phyloP scores from a whole-genome alignment of 1,139 yeast species.

The Zygoascus sp. region DNA sequence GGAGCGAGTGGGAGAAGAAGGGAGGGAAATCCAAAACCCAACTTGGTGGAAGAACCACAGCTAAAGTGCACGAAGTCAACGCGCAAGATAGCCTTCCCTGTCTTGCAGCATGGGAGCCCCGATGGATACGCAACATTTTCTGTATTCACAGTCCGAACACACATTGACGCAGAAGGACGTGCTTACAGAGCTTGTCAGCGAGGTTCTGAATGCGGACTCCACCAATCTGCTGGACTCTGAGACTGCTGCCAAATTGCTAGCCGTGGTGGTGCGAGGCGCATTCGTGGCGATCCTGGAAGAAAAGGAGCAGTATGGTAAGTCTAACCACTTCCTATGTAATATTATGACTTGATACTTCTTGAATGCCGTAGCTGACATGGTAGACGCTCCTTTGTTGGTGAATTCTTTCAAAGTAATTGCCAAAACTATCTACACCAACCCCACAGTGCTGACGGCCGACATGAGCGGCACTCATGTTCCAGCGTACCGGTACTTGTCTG shows the following conservation, averaged over 20 bases:
- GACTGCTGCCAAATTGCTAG: constrained; percentile 14
- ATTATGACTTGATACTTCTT: not conserved
- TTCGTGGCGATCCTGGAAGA: constrained; percentile 6
- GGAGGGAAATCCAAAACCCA: not conserved
- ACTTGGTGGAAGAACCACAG: not conserved
- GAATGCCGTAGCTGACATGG: not conserved
- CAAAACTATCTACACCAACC: constrained; percentile 1
- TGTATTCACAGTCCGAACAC: constrained; percentile 16
- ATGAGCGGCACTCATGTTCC: not conserved
- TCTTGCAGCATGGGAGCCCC: constrained; percentile 3
- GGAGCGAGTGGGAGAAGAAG: not conserved
- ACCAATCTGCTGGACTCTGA: constrained; percentile 10
- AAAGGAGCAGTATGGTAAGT: constrained; percentile 7
- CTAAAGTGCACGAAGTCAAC: not conserved
- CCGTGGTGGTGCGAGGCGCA: constrained; percentile 15
- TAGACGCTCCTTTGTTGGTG: not conserved
- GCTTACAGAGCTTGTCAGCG: constrained; percentile 14
- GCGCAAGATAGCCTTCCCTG: not conserved
- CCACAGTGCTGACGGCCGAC: not conserved
- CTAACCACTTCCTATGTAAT: too few species aligned
- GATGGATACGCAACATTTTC: constrained; percentile 5
- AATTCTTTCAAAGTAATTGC: constrained; percentile 3
- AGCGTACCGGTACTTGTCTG: not conserved
- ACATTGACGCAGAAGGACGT: constrained; percentile 14
- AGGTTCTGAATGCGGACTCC: constrained; percentile 12